phyloP scores from a whole-genome alignment of 2,329 filamentous ascomycete species.

The Calonectria pteridis region DNA sequence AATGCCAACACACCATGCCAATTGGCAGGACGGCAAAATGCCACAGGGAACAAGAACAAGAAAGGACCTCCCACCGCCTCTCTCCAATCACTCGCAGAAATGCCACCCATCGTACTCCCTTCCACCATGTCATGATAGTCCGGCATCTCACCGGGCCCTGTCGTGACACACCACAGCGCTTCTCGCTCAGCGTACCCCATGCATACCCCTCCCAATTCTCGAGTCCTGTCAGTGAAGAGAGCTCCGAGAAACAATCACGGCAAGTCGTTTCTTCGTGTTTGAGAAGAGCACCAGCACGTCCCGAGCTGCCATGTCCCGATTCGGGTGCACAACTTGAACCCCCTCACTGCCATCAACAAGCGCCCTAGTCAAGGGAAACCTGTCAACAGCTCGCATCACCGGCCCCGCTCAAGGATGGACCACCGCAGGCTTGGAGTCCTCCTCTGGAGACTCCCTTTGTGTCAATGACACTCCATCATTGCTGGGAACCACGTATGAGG shows the following conservation, averaged over 20 bases:
- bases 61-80: neutral
- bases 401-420: conserved; percentile 30
- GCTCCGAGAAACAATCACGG: too few relatives aligned
- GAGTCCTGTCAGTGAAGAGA: neutral
- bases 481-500: conserved; percentile 37
- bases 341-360: conserved; percentile 1
- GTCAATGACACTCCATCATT: conserved; percentile 21
- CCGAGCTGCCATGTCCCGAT: neutral
- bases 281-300: conserved; percentile 11
- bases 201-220: neutral
- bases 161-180: conserved; percentile 14
- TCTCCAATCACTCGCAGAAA: neutral
- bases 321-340: neutral
- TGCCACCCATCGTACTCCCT: neutral
- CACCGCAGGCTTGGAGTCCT: conserved; percentile 37
- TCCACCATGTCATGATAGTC: neutral
- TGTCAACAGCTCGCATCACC: neutral
- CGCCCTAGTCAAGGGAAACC: neutral
- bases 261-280: conserved; percentile 11
- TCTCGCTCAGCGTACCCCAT: neutral
- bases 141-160: conserved; percentile 15
- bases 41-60: neutral
- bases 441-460: conserved; percentile 8
- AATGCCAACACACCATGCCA: conserved; percentile 1
- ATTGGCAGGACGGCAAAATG: neutral